Evolutionary conservation across 2,329 filamentous ascomycete species (phyloP), one percentile per base, ranked within the genome.

Genomic region (Cladosporium sp.): DNA sequence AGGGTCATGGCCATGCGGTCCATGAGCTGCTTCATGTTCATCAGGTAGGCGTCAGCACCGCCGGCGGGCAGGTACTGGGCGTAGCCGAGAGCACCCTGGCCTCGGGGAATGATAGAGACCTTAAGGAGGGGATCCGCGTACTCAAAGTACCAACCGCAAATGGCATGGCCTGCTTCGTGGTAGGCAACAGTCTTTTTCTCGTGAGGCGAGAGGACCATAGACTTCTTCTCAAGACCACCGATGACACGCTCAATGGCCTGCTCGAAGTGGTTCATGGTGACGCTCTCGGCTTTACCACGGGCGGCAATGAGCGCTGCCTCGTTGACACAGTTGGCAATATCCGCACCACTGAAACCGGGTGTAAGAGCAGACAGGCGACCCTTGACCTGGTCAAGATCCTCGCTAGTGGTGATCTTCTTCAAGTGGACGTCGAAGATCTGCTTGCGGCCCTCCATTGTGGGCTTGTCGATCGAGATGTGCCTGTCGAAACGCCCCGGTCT

Each of bases 1-100:
- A 99, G 86, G 2, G 93, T 97, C 94, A 99, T 99, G 63, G 94
- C 94, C 94, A 99, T 99, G 66, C 94, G 91, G 74, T 99, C 94
- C 90, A 97, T 96, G 40, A 99, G 81, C 76, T 99, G 94, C 71
- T 92, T 87, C 62, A 90, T 87, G 70, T 88, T 96, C 92, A 99
- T 94, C 62, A 99, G 83, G 73, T 97, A 97, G 8, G 90, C 91
- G 70, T 99, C 94, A 57, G 87, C 86, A 70, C 97, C 94, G 59
- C 88, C 87, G 20, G 87, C 82, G 0, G 94, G 94, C n/a, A 99
- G 83, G 73, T 97, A 97, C 74, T 99, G 94, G 1, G 94, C 94
- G 71, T 99, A 99, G 8, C 94, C 94, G 15, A 99, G 81, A 24
- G 92, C 91, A 35, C 91, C 94, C 73, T 94, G 89, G 57, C 93